Conservation (phyloP, 495 filamentous ascomycete genomes). For the Aspergillus sparsus region DNA sequence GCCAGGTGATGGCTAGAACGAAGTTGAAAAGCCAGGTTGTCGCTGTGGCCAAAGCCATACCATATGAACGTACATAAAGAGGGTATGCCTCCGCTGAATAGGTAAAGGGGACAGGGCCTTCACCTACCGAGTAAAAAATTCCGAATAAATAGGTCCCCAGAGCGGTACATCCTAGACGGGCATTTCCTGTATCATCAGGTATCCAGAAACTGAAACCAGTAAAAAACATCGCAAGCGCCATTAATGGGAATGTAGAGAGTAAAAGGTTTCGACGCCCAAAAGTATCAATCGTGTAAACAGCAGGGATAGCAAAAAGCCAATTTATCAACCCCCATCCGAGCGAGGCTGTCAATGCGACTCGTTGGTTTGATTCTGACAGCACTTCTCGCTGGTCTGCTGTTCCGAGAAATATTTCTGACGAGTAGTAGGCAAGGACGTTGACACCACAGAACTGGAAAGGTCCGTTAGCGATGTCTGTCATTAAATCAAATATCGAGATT, state of each 20-base stretch:
- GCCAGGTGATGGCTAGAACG: slow-evolving; percentile 67
- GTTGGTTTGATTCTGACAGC: slow-evolving; percentile 42
- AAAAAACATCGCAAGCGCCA: slow-evolving; percentile 71
- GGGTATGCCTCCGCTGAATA: slow-evolving; percentile 81
- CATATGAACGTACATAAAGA: slow-evolving; percentile 69
- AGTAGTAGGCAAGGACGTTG: slow-evolving; percentile 63
- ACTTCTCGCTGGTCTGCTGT: slow-evolving; percentile 22
- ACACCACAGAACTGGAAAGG: slow-evolving; percentile 38
- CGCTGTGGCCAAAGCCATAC: slow-evolving; percentile 57
- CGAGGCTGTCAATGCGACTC: slow-evolving; percentile 63
- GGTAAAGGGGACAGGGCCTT: slow-evolving; percentile 81
- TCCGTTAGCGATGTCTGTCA: not conserved
- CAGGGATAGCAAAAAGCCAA: slow-evolving; percentile 75
- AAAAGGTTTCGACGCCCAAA: slow-evolving; percentile 81
- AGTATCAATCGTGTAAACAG: slow-evolving; percentile 79
- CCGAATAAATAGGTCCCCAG: slow-evolving; percentile 75
- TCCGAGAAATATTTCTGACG: slow-evolving; percentile 53
- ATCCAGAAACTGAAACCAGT: slow-evolving; percentile 83
- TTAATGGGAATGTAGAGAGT: slow-evolving; percentile 75
- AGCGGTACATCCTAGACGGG: slow-evolving; percentile 59
- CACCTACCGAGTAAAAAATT: slow-evolving; percentile 75
- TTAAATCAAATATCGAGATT: not conserved
- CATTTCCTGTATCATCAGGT: slow-evolving; percentile 44
- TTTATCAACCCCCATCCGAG: slow-evolving; percentile 80
- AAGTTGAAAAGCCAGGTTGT: slow-evolving; percentile 60